These are phyloP conservation scores for Canavalia ensiformis DNA, from an alignment of 306 rosid genomes.

Conservation along the genomic window DNA sequence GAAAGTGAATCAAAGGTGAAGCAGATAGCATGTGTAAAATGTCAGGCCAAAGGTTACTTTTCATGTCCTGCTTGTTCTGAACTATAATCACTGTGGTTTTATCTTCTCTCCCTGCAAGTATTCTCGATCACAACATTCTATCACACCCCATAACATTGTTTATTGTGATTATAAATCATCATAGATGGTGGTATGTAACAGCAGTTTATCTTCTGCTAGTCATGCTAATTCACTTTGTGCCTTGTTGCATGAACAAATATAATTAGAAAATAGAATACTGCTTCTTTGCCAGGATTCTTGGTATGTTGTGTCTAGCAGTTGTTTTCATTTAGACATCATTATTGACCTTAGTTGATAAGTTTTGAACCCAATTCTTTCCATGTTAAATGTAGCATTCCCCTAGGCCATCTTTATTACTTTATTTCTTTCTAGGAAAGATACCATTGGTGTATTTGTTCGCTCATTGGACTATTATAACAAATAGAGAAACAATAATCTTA, in stretches of 20 bases:
- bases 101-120: neutral
- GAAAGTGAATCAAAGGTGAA: constrained; percentile 50
- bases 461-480: constrained; percentile 24
- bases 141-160: constrained; percentile 3
- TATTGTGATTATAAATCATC: constrained; percentile 5
- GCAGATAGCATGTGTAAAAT: constrained; percentile 63
- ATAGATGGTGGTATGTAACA: neutral
- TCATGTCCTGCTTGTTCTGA: constrained; percentile 79
- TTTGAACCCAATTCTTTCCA: constrained; percentile 41
- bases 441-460: constrained; percentile 11
- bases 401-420: neutral
- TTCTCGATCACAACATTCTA: neutral
- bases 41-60: constrained; percentile 81
- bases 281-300: constrained; percentile 24
- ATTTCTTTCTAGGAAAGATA: constrained; percentile 23
- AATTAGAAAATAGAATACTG: neutral
- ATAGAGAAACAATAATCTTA: neutral
- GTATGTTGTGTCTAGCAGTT: neutral
- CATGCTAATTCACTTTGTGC: neutral
- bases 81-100: constrained; percentile 36
- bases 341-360: constrained; percentile 31
- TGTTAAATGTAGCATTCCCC: constrained; percentile 16
- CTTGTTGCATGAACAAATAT: constrained; percentile 7
- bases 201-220: neutral
- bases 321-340: neutral